A percentile compares a stretch with the other conserved stretches of the same genome.
phyloP scores from a whole-genome alignment of 371 early-diverging fungal species.

The Zancudomyces culisetae region DNA sequence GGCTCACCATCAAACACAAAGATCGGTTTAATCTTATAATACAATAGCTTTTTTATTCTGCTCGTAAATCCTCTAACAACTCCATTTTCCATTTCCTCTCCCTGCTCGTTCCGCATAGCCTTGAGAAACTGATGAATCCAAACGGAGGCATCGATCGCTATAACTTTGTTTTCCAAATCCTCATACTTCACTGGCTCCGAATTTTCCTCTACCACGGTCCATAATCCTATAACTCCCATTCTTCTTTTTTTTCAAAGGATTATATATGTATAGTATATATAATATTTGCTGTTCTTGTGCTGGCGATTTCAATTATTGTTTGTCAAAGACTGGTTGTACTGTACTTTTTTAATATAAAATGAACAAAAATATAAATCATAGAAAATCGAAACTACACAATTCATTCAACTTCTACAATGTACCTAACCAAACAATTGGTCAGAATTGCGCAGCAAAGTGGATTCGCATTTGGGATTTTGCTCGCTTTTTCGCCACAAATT shows the following conservation, averaged over 20 bases:
- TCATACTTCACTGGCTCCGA: conserved; percentile 65
- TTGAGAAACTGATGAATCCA: conserved; percentile 93
- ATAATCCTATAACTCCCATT: conserved; percentile 95
- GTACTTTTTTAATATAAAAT: no score
- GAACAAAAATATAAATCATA: no score
- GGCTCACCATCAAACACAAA: conserved; percentile 92
- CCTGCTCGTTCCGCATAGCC: conserved; percentile 76
- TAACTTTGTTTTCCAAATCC: conserved; percentile 39
- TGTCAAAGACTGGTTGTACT: no score
- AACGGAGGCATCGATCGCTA: conserved; percentile 90
- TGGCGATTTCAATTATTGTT: no score
- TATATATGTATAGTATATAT: no score
- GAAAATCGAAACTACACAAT: no score
- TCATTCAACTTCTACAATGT: no score
- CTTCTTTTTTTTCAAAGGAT: background rate
- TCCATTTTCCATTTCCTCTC: conserved; percentile 57
- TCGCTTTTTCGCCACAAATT: no score
- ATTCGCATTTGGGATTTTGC: no score
- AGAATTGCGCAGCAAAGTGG: no score
- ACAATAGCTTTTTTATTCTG: conserved; percentile 82
- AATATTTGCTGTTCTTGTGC: no score
- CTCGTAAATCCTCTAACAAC: conserved; percentile 87
- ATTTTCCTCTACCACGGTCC: conserved; percentile 72
- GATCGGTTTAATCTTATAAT: conserved; percentile 74
- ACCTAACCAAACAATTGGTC: no score